Percentiles rank a stretch among this genome's conserved stretches.
These are phyloP conservation scores for Fagopyrum esculentum DNA, from an alignment of 148 eudicot species.

Conservation along the genomic window DNA sequence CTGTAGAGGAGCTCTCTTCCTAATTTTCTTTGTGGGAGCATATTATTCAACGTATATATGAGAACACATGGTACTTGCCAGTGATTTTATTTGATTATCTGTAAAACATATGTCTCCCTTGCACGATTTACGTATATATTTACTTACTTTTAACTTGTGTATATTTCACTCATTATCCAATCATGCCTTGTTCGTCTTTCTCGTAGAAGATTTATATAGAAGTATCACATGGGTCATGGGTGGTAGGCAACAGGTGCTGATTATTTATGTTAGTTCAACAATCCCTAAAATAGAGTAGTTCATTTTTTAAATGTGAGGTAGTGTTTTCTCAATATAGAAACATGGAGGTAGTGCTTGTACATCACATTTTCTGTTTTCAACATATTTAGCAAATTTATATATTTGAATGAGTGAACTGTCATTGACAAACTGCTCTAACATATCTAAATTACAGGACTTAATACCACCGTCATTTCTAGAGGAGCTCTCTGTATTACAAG, in stretches of 20 bases:
- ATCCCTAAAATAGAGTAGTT: background rate
- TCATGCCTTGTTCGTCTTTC: background rate
- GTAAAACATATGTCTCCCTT: background rate
- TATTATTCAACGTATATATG: background rate
- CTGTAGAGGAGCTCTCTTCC: background rate
- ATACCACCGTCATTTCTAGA: conserved; percentile 81
- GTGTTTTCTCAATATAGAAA: no score
- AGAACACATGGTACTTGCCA: background rate
- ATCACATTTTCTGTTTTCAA: background rate
- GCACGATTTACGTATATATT: background rate
- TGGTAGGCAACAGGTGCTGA: background rate
- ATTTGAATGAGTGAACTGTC: background rate
- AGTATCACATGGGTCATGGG: background rate
- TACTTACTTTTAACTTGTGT: background rate
- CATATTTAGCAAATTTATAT: background rate
- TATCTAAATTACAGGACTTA: conserved; percentile 51
- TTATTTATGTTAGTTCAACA: background rate
- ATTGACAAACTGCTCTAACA: background rate
- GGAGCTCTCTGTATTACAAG: conserved; percentile 87
- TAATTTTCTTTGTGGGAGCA: no score
- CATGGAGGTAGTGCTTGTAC: background rate
- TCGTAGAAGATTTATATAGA: background rate
- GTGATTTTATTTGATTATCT: background rate
- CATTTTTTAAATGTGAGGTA: background rate
- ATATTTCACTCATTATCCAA: background rate